Conservation (phyloP, 305 asterid genomes). For the Fraxinus xanthoxyloides region DNA sequence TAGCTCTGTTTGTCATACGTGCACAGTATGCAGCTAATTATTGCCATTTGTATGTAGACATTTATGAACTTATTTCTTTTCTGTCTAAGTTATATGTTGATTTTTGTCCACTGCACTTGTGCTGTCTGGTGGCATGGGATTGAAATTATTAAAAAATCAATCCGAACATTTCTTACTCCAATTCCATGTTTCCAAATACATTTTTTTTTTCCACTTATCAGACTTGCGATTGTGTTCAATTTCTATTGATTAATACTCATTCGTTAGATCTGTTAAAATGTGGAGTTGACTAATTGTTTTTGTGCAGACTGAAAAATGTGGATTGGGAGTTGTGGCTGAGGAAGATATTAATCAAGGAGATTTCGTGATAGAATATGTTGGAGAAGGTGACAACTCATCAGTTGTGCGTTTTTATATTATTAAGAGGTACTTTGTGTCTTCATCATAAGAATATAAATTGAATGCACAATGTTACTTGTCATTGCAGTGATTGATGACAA, state of each 20-base stretch:
- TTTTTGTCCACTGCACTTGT: not conserved
- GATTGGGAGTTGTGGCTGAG: slow-evolving; percentile 87
- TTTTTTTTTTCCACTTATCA: not conserved
- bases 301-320: slow-evolving; percentile 97
- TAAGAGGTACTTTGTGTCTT: not conserved
- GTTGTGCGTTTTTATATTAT: slow-evolving; percentile 2
- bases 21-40: not conserved
- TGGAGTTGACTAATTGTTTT: slow-evolving; percentile 23
- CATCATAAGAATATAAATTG: slow-evolving; percentile 6
- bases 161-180: not conserved
- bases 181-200: not conserved
- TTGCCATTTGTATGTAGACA: not conserved
- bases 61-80: not conserved
- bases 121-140: not conserved
- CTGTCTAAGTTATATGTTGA: not conserved
- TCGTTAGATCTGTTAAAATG: not conserved
- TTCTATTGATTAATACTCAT: not conserved
- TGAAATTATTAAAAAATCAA: not conserved
- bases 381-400: slow-evolving; percentile 64
- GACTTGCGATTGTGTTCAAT: not conserved
- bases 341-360: slow-evolving; percentile 88
- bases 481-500: slow-evolving; percentile 87
- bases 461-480: slow-evolving; percentile 15
- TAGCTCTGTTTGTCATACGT: not conserved
- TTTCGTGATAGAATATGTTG: slow-evolving; percentile 93